These are phyloP conservation scores for Hyphopichia pseudoburtonii DNA, from an alignment of 1,139 yeast species.

Conservation along the genomic window DNA sequence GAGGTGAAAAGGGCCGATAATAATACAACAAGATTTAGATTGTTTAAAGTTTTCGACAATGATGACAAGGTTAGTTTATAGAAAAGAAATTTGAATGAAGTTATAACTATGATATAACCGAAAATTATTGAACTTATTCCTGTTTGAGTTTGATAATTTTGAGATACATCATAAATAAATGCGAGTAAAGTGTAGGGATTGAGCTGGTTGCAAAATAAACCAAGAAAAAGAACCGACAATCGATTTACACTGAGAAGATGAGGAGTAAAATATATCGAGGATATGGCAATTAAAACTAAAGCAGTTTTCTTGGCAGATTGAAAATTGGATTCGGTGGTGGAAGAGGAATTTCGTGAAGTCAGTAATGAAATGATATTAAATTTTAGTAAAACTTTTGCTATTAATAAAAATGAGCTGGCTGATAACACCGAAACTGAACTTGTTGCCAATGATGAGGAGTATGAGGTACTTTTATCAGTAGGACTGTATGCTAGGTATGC, in stretches of 20 bases:
- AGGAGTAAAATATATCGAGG: slow-evolving; percentile 15
- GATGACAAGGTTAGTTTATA: slow-evolving; percentile 9
- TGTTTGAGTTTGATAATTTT: slow-evolving; percentile 8
- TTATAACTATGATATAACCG: slow-evolving; percentile 19
- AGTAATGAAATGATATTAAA: slow-evolving; percentile 5
- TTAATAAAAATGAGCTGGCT: slow-evolving; percentile 14
- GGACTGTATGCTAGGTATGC: slow-evolving; percentile 14
- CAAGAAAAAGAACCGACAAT: slow-evolving; percentile 23
- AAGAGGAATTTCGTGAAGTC: neutral
- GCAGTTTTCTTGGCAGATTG: too few relatives aligned
- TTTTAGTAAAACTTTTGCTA: slow-evolving; percentile 7
- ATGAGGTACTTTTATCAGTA: neutral
- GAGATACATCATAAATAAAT: slow-evolving; percentile 21
- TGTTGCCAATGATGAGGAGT: neutral
- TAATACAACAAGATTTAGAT: slow-evolving; percentile 5
- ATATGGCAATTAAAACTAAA: neutral
- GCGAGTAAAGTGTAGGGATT: slow-evolving; percentile 26
- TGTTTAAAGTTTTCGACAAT: neutral
- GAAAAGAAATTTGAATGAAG: slow-evolving; percentile 16
- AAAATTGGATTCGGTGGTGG: too few relatives aligned
- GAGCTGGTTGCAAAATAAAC: slow-evolving; percentile 27
- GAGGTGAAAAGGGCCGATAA: slow-evolving; percentile 6
- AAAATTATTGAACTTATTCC: slow-evolving; percentile 8
- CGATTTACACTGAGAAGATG: slow-evolving; percentile 22
- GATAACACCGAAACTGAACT: slow-evolving; percentile 14